Conservation (phyloP, 345 rosid species). For the Clarkia xantiana region DNA sequence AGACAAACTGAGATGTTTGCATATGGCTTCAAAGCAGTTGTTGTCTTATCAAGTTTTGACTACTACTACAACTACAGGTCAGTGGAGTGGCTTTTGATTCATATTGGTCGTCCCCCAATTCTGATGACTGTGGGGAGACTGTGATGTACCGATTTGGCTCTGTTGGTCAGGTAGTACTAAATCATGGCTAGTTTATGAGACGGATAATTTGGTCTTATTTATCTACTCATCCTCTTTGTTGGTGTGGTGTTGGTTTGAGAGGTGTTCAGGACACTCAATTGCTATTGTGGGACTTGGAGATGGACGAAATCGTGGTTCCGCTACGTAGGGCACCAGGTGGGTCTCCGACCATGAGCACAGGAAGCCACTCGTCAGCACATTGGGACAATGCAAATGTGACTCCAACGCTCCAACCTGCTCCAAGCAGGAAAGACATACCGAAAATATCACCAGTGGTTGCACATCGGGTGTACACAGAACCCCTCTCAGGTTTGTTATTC, state of each 20-base stretch:
- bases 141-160: constrained; percentile 96
- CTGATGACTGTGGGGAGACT: constrained; percentile 75
- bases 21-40: constrained; percentile 5
- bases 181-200: too few relatives aligned
- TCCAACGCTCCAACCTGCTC: constrained; percentile 88
- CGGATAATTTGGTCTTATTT: too few relatives aligned
- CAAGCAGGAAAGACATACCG: constrained; percentile 84
- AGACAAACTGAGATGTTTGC: constrained; percentile 1
- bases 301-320: constrained; percentile 98
- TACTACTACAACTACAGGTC: constrained; percentile 42
- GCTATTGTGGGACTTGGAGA: constrained; percentile 93
- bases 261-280: constrained; percentile 74
- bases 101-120: constrained; percentile 74
- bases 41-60: constrained; percentile 12
- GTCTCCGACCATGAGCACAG: constrained; percentile 88
- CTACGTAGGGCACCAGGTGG: constrained; percentile 87
- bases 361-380: constrained; percentile 85
- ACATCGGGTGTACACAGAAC: constrained; percentile 88
- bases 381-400: constrained; percentile 54
- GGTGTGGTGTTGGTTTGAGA: too few relatives aligned
- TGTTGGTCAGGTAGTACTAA: constrained; percentile 78
- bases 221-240: too few relatives aligned
- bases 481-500: constrained; percentile 82
- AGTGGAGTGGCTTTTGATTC: constrained; percentile 99
- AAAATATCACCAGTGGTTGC: constrained; percentile 86